Base-by-base conservation (phyloP, 139 green algal species). In the Bryopsis sp. region DNA sequence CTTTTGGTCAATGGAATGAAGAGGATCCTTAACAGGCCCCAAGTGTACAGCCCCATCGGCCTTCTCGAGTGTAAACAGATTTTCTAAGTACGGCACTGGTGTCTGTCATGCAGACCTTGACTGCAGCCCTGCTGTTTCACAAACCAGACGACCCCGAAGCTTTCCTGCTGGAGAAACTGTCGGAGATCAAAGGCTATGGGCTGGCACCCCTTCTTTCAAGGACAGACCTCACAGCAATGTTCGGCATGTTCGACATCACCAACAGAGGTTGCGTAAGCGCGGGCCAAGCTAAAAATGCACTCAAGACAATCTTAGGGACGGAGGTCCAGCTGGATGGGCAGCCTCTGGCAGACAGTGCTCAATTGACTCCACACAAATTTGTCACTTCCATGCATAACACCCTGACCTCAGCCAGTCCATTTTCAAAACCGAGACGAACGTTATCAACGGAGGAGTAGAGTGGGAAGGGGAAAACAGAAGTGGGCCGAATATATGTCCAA, bases 231-330 rank as follows among this genome's bases (percentile, higher is more conserved):
- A 22, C 38, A 19, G 60, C 64, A 19, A 71, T 71, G 64, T 71
- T 71, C 36, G 64, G 37, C 39, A 71, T 71, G 64, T 71, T 71
- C 50, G 64, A 71, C 36, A 39, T 71, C 26, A 66, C 64, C 34
- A 39, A 71, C 39, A 47, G 60, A 29, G 33, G 33, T 6, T 38
- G 43, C 22, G 39, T 71, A 5, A 71, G 39, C 15, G 60, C 48
- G 7, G 22, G 36, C 31, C 64, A 71, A 19, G 64, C 64, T n/a
- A 38, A 50, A 47, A 71, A 29, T 15, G 64, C 64, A 22, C 39
- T 71, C 19, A 71, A 19, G 37, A 47, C 64, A 1, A 39, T 47
- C 11, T 8, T 46, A n/a, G 64, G 64, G 31, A 29, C 35, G 15
- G 7, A 70, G 37, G 43, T 19, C 15, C 15, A 54, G 43, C 43